Base-by-base conservation (phyloP, 73 alveolate species). In the Paramecium caudatum region DNA sequence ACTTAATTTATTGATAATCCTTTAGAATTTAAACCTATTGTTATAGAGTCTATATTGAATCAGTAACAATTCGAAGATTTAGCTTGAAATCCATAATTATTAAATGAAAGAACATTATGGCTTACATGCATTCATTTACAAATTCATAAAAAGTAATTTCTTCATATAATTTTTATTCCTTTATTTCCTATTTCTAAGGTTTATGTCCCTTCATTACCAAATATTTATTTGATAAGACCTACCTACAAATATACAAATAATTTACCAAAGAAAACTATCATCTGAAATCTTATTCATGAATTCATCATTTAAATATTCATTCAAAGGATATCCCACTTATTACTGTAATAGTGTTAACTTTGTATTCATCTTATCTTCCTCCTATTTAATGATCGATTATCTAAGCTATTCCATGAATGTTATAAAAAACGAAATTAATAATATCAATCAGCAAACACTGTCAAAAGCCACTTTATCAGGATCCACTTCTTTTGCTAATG, bases 391-490 rank as follows among this genome's bases (percentile, higher is more conserved):
- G 21, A 74, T 74, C 16, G 88, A 74, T 39, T 74, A 16, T 74
- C 88, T 74, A 7, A 74, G 10, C 68, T 74, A 63, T 39, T 74
- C 68, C 88, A 74, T 74, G 4, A 9, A 19, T 9, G 43, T 41
- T 9, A 45, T n/a, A 16, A 12, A 45, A 55, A 55, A 55, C 80
- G 80, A 55, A 10, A 55, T 19, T 27, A 55, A 27, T 55, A 55
- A 68, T 25, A 55, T 15, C n/a, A 63, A 12, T 30, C 82, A 63
- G 30, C 82, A 63, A 1, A 68, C 32, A 37, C 47, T 68, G 34
- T 68, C 61, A 32, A 30, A 34, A 13, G 19, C 84, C 17, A 68
- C 84, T 45, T 74, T 74, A 37, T 74, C 30, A 41, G 88, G 88
- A 39, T 74, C 88, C 6, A 74, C 88, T 74, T 74, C 39, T 6